Evolutionary conservation across 2,329 filamentous ascomycete genomes (phyloP), one percentile per base, ranked within the genome.

Genomic region (Alternaria metachromatica): DNA sequence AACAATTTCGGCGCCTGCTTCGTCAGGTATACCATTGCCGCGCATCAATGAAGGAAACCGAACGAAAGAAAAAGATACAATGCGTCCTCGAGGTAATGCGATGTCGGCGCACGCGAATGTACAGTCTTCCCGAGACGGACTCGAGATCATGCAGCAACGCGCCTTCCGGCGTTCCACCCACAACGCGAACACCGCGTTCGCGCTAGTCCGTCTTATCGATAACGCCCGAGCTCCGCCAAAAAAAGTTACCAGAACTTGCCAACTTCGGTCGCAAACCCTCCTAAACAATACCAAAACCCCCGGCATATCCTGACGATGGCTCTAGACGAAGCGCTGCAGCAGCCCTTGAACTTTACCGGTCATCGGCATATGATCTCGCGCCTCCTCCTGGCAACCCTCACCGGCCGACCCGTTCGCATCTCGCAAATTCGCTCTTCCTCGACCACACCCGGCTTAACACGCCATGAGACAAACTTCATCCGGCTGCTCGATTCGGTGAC

Each of bases 401-500:
- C 94, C 66, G 96, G 96, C 71, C 89, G 91, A 41, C 90, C 96
- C 3, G 84, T 98, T 60, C 94, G 95, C 82, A 95, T 99, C 78
- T 96, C 95, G 57, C 92, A 96, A 81, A 98, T 99, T 83, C 93
- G 96, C 75, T 89, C 92, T 69, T 89, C 91, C 15, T 97, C 93
- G 45, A 94, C 93, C 44, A 90, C 92, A 73, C 94, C 96, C 1
- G 96, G 96, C 74, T 91, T 99, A 58, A 91, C 93, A 58, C 90
- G 93, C 53, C 92, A 97, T 83, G 96, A 99, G 82, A 90, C 98
- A 74, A 98, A 96, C 50, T 95, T 99, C 81, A 87, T 99, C 30
- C 94, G 96, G 61, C 91, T 99, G 18, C 90, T 99, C 76, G 96
- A 98, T 81, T 88, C 93, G 71, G 87, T 99, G 74, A 99, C 96